Conservation (phyloP, 441 rosid species). For the Populus hybrid region DNA sequence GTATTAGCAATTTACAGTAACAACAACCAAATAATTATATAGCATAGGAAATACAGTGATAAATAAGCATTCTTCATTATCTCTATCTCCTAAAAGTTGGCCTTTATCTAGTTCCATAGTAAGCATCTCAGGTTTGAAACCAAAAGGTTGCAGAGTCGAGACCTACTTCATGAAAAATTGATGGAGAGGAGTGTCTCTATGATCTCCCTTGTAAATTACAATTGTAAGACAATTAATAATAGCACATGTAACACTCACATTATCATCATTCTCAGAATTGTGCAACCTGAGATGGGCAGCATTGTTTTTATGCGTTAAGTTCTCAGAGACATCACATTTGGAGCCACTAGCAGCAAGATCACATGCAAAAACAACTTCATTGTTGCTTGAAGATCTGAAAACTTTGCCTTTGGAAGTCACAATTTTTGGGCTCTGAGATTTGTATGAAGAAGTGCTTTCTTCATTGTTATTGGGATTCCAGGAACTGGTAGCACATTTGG, state of each 20-base stretch:
- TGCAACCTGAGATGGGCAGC: conserved; percentile 42
- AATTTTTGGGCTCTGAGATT: conserved; percentile 37
- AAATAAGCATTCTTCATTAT: conserved; percentile 5
- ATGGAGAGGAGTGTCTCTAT: not conserved
- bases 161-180: not conserved
- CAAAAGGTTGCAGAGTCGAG: not conserved
- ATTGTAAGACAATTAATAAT: not conserved
- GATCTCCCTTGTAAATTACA: not conserved
- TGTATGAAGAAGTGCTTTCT: conserved; percentile 65
- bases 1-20: conserved; percentile 11
- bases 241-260: conserved; percentile 42
- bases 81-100: not conserved
- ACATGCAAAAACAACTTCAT: conserved; percentile 34
- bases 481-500: conserved; percentile 37
- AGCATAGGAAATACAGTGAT: not conserved
- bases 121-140: not conserved
- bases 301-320: conserved; percentile 26
- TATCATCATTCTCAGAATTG: conserved; percentile 30
- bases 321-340: conserved; percentile 42
- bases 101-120: conserved; percentile 1
- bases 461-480: conserved; percentile 47
- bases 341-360: conserved; percentile 47
- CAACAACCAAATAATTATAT: not conserved
- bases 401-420: conserved; percentile 32
- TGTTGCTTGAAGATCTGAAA: conserved; percentile 36